Conservation (phyloP, 1,139 yeast species). For the Blastobotrys arbuscula region DNA sequence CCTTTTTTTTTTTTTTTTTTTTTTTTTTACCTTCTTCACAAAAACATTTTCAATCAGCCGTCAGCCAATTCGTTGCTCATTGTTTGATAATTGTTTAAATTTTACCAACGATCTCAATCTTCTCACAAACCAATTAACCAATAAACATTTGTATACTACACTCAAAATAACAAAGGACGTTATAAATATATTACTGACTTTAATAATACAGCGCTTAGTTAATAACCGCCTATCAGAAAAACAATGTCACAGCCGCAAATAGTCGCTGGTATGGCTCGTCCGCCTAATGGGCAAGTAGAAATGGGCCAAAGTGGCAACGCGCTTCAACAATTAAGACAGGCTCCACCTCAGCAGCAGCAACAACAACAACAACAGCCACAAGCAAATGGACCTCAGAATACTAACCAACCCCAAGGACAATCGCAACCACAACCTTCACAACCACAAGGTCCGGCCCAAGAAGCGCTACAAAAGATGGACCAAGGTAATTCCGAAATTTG, state of each 20-base stretch:
- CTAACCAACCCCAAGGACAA: constrained; percentile 26
- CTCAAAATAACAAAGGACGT: no score
- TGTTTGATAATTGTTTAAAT: no score
- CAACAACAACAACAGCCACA: neutral
- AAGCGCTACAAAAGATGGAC: constrained; percentile 32
- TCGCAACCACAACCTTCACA: neutral
- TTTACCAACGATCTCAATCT: no score
- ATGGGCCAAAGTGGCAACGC: constrained; percentile 7
- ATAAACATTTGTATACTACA: no score
- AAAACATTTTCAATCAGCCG: neutral
- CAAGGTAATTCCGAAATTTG: constrained; percentile 78
- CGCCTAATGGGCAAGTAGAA: constrained; percentile 15
- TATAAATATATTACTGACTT: no score
- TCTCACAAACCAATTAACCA: no score
- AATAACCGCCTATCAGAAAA: no score
- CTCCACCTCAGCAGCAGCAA: constrained; percentile 7
- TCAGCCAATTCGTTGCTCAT: no score
- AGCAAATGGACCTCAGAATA: neutral
- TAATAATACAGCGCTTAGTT: no score
- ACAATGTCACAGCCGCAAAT: constrained; percentile 16
- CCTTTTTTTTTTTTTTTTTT: constrained; percentile 3
- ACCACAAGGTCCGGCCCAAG: constrained; percentile 1
- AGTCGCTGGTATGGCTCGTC: constrained; percentile 13
- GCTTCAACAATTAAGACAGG: constrained; percentile 5
- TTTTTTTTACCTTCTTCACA: neutral